Evolutionary conservation across 176 grass and related monocot genomes (phyloP).

Genomic region (Oryza punctata): DNA sequence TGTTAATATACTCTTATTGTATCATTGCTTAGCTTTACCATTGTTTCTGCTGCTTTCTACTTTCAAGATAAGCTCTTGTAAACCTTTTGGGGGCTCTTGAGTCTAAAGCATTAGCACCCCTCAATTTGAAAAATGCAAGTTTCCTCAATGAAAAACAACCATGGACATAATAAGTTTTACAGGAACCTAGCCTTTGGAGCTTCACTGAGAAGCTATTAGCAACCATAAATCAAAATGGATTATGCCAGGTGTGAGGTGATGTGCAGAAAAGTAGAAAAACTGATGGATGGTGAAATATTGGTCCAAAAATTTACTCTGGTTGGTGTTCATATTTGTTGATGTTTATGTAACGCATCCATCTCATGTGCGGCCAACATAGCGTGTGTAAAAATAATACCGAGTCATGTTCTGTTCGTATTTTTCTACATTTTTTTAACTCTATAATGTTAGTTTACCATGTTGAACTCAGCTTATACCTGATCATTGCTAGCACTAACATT

Average conservation of each 20-base stretch:
- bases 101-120: background rate
- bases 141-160: background rate
- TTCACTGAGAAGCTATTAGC: background rate
- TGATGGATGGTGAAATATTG: background rate
- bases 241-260: background rate
- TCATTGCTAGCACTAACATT: conserved; percentile 26
- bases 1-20: background rate
- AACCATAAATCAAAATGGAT: background rate
- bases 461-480: conserved; percentile 8
- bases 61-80: conserved; percentile 13
- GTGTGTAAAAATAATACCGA: conserved; percentile 1
- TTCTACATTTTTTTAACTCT: conserved; percentile 4
- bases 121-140: background rate
- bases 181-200: background rate
- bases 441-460: background rate
- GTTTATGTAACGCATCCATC: background rate
- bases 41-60: background rate
- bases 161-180: background rate
- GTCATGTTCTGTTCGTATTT: background rate
- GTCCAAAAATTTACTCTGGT: background rate
- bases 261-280: conserved; percentile 21
- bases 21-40: background rate
- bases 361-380: background rate
- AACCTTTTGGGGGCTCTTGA: background rate
- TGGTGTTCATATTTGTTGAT: background rate